These are phyloP conservation scores for Triticum dicoccoides DNA, from an alignment of 176 grass and related monocot genomes.

Conservation along the genomic window DNA sequence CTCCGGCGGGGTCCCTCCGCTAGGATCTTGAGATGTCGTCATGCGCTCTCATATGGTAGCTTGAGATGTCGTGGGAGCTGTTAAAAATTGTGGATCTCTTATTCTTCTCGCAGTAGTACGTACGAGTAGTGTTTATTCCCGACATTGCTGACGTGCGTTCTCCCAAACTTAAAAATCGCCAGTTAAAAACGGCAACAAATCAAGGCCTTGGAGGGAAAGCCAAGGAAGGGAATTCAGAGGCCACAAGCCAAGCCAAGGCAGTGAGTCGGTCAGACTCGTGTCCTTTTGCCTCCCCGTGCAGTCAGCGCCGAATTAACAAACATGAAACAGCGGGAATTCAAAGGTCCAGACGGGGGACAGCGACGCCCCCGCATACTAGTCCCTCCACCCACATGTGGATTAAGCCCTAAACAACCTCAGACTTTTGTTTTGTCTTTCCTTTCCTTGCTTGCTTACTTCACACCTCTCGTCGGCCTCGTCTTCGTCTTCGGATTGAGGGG, in stretches of 20 bases:
- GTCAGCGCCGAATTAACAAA: conserved; percentile 14
- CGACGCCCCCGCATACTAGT: conserved; percentile 2
- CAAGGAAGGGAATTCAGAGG: background rate
- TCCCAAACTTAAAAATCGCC: background rate
- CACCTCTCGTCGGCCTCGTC: background rate
- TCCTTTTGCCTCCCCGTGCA: background rate
- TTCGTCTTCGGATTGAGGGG: background rate
- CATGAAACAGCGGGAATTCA: conserved; percentile 12
- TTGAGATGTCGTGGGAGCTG: background rate
- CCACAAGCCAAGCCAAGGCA: background rate
- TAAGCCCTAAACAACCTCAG: conserved; percentile 3
- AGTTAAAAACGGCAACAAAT: background rate
- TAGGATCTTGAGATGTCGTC: too few relatives aligned
- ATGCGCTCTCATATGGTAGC: background rate
- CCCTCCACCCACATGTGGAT: conserved; percentile 23
- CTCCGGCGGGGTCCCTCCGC: background rate
- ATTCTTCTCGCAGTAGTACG: background rate
- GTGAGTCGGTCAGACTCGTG: too few relatives aligned
- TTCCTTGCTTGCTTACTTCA: conserved; percentile 16
- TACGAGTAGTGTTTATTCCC: background rate
- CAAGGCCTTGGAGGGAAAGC: background rate
- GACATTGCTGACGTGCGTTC: background rate
- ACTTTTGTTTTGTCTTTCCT: background rate
- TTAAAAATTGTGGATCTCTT: background rate
- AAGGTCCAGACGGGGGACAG: conserved; percentile 5